These are phyloP conservation scores for Tarenaya hassleriana DNA, from an alignment of 345 rosid genomes.

Conservation along the genomic window DNA sequence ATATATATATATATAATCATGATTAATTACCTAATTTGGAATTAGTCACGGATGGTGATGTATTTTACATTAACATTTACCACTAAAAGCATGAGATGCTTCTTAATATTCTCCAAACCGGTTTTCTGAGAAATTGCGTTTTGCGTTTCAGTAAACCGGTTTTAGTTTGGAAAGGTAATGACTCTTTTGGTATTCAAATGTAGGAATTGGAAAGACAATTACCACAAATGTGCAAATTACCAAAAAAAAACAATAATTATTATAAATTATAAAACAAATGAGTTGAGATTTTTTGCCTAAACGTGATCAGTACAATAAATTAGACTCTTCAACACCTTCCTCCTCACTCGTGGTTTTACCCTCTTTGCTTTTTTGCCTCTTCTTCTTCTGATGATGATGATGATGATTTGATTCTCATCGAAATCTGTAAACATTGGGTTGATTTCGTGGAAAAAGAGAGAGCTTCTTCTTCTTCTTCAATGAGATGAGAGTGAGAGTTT, in stretches of 20 bases:
- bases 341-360: no score
- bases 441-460: slow-evolving; percentile 14
- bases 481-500: background rate
- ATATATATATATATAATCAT: slow-evolving; percentile 23
- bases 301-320: no score
- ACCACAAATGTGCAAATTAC: no score
- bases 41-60: slow-evolving; percentile 16
- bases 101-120: slow-evolving; percentile 19
- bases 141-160: background rate
- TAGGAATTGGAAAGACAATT: slow-evolving; percentile 2
- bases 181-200: slow-evolving; percentile 16
- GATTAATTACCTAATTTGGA: slow-evolving; percentile 18
- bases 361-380: no score
- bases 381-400: no score
- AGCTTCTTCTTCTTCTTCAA: background rate
- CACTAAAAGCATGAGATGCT: slow-evolving; percentile 24
- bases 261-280: no score
- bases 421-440: no score
- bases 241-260: no score
- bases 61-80: slow-evolving; percentile 15
- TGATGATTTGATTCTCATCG: no score
- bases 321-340: no score
- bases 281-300: no score
- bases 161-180: slow-evolving; percentile 17
- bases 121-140: slow-evolving; percentile 10